Evolutionary conservation across 371 early-diverging fungal genomes (phyloP).

Genomic region (Basidiobolus meristosporus): DNA sequence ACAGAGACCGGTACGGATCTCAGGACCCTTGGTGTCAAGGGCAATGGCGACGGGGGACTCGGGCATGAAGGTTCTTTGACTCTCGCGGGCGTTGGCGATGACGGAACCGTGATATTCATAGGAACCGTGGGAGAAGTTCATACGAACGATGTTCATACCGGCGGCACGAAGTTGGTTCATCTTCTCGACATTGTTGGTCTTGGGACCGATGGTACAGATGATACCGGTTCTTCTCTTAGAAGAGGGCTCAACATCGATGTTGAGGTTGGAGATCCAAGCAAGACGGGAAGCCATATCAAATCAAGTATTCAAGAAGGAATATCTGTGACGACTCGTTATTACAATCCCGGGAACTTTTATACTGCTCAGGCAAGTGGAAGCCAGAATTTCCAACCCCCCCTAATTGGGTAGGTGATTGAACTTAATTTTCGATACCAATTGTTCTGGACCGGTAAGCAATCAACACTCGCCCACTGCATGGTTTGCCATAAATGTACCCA

Average conservation of each 20-base stretch:
- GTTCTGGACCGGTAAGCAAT: no score
- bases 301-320: no score
- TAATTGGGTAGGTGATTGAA: no score
- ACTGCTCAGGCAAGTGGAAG: no score
- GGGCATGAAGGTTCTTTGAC: constrained; percentile 3
- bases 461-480: no score
- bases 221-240: constrained; percentile 59
- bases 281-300: no score
- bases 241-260: constrained; percentile 32
- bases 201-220: constrained; percentile 62
- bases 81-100: constrained; percentile 55
- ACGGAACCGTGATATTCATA: constrained; percentile 87
- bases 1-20: constrained; percentile 68
- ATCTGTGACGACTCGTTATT: no score
- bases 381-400: no score
- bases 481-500: no score
- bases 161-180: constrained; percentile 68
- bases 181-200: constrained; percentile 69
- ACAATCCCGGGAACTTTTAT: no score
- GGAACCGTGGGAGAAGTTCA: constrained; percentile 92
- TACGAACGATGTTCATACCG: constrained; percentile 92
- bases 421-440: no score
- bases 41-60: constrained; percentile 62
- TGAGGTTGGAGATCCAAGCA: constrained; percentile 52
- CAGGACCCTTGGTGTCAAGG: no score